These are phyloP conservation scores for Monosporascus sp. DNA, from an alignment of 2,329 filamentous ascomycete species.

Conservation along the genomic window DNA sequence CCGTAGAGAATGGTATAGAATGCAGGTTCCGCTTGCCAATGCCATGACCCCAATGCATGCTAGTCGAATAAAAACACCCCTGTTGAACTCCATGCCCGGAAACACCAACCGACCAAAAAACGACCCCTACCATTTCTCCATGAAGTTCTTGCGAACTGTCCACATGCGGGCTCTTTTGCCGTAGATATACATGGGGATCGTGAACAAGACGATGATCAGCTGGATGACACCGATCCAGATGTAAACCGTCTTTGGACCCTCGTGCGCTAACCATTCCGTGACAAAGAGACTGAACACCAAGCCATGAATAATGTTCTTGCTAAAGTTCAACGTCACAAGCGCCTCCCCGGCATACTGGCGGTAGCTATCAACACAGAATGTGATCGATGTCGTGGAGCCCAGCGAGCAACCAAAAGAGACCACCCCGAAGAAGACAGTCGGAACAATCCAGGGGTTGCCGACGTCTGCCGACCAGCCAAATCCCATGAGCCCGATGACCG, in stretches of 20 bases:
- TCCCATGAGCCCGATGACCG: slow-evolving; percentile 82
- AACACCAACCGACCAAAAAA: background rate
- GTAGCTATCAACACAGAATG: slow-evolving; percentile 91
- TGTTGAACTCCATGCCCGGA: too few relatives aligned
- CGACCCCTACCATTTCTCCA: slow-evolving; percentile 60
- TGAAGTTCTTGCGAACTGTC: slow-evolving; percentile 80
- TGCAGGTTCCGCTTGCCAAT: too few relatives aligned
- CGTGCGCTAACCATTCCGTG: slow-evolving; percentile 70
- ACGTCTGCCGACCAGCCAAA: slow-evolving; percentile 88
- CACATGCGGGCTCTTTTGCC: slow-evolving; percentile 91
- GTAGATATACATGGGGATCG: slow-evolving; percentile 90
- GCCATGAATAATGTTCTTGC: slow-evolving; percentile 90
- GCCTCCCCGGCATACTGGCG: slow-evolving; percentile 91
- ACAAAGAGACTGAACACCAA: slow-evolving; percentile 86
- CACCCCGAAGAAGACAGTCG: slow-evolving; percentile 87
- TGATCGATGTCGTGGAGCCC: slow-evolving; percentile 86
- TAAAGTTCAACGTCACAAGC: slow-evolving; percentile 88
- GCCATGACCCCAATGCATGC: too few relatives aligned
- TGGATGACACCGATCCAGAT: slow-evolving; percentile 83
- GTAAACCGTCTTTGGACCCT: slow-evolving; percentile 74
- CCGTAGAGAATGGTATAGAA: too few relatives aligned
- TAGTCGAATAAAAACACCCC: too few relatives aligned
- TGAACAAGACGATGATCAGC: slow-evolving; percentile 63
- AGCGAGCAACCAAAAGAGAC: slow-evolving; percentile 89
- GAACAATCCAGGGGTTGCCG: slow-evolving; percentile 78